Conservation (phyloP, 1,284 basidiomycete species). For the Tilletia walkeri region DNA sequence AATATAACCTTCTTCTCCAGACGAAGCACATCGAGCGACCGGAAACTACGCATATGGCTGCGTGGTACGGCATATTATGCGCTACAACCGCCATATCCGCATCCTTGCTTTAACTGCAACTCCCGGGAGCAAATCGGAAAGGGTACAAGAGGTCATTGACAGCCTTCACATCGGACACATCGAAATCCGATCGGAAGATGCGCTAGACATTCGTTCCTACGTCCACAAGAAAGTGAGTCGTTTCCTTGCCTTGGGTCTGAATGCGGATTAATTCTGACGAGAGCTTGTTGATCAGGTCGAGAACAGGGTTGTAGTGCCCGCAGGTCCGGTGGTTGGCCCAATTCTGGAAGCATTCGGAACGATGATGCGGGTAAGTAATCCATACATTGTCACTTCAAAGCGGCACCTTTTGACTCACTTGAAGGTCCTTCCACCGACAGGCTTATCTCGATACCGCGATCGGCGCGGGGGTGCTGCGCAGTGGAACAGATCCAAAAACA, state of each 20-base stretch:
- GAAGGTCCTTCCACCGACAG: background rate
- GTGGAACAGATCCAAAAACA: conserved; percentile 35
- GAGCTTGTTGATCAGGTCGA: conserved; percentile 28
- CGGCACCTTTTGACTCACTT: background rate
- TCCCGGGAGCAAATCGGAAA: conserved; percentile 80
- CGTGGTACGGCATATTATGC: conserved; percentile 84
- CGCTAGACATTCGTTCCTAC: conserved; percentile 81
- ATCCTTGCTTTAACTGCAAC: conserved; percentile 92
- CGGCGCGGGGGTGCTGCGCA: conserved; percentile 37
- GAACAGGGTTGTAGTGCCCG: conserved; percentile 42
- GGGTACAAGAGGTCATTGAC: conserved; percentile 87
- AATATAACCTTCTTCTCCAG: conserved; percentile 52
- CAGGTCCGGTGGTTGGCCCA: conserved; percentile 38
- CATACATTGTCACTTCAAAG: too few relatives aligned
- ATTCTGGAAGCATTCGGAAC: conserved; percentile 52
- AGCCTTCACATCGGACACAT: conserved; percentile 93
- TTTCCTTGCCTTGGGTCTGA: background rate
- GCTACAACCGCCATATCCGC: conserved; percentile 88
- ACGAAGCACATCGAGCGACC: conserved; percentile 92
- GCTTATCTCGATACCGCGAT: conserved; percentile 39
- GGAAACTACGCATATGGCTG: conserved; percentile 91
- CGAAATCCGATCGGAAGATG: conserved; percentile 88
- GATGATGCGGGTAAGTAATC: conserved; percentile 62
- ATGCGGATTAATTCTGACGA: background rate
- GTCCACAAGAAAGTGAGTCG: conserved; percentile 73